These are phyloP conservation scores for Diutina rugosa DNA, from an alignment of 1,139 yeast species.

Conservation along the genomic window DNA sequence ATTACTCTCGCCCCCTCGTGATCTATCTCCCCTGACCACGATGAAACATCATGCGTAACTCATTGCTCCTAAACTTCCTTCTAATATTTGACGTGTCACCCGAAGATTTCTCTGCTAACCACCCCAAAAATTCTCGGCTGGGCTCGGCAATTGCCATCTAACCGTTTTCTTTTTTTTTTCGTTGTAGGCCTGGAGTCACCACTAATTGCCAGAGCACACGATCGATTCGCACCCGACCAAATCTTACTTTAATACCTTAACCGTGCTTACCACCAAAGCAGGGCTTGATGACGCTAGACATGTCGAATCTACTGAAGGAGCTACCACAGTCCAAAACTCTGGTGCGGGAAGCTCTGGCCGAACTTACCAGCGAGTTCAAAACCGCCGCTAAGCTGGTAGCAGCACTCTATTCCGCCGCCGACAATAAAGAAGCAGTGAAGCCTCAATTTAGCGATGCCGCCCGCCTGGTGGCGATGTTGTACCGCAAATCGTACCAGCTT, in stretches of 20 bases:
- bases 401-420: conserved; percentile 18
- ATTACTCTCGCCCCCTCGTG: background rate
- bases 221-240: background rate
- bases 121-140: background rate
- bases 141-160: background rate
- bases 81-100: too few species aligned
- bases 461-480: conserved; percentile 48
- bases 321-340: conserved; percentile 38
- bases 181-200: background rate
- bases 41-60: too few species aligned
- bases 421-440: conserved; percentile 11
- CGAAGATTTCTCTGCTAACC: too few species aligned
- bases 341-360: conserved; percentile 27
- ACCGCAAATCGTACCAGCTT: conserved; percentile 19
- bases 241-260: background rate
- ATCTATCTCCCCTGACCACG: background rate
- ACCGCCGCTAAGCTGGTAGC: conserved; percentile 35
- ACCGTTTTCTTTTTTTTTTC: background rate
- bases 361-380: conserved; percentile 28
- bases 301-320: conserved; percentile 38
- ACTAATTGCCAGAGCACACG: background rate
- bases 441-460: conserved; percentile 53
- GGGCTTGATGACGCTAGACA: conserved; percentile 27
- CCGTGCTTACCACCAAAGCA: background rate
- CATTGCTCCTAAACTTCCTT: too few species aligned